Evolutionary conservation across 768 basidiomycete genomes (phyloP).

Genomic region (Boletus rubescentipes): DNA sequence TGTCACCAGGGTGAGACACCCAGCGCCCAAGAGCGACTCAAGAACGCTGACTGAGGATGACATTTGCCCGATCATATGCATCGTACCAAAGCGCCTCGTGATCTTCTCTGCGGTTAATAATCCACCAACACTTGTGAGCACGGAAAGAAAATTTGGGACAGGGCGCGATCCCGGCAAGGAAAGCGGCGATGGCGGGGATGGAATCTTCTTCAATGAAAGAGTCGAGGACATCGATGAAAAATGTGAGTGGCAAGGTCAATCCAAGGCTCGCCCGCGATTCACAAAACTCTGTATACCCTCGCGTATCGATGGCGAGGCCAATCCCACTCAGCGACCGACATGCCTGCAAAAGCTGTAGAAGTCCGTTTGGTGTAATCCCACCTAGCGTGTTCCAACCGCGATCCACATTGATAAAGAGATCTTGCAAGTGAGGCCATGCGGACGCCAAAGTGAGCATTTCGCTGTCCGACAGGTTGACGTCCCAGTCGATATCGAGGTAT

Average conservation of each 20-base stretch:
- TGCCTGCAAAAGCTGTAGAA: background rate
- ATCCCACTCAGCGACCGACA: background rate
- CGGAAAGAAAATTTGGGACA: background rate
- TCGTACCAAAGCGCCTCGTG: too few species aligned
- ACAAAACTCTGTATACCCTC: background rate
- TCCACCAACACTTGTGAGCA: background rate
- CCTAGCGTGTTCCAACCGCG: background rate
- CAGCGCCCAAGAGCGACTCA: too few species aligned
- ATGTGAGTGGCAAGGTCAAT: background rate
- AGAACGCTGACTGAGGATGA: too few species aligned
- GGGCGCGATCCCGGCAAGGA: background rate
- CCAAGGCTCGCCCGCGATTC: background rate
- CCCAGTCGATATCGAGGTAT: too few species aligned
- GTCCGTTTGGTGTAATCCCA: background rate
- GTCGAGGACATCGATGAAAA: background rate
- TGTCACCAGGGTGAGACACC: too few species aligned
- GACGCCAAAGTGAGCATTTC: too few species aligned
- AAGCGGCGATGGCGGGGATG: background rate
- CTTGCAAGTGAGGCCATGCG: too few species aligned
- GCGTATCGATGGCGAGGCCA: background rate
- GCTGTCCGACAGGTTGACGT: too few species aligned
- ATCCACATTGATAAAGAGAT: too few species aligned
- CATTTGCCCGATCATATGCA: too few species aligned
- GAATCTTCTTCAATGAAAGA: background rate
- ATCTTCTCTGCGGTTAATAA: too few species aligned